Base-by-base conservation (phyloP, 2,329 filamentous ascomycete genomes). In the Nothophoma quercina region DNA sequence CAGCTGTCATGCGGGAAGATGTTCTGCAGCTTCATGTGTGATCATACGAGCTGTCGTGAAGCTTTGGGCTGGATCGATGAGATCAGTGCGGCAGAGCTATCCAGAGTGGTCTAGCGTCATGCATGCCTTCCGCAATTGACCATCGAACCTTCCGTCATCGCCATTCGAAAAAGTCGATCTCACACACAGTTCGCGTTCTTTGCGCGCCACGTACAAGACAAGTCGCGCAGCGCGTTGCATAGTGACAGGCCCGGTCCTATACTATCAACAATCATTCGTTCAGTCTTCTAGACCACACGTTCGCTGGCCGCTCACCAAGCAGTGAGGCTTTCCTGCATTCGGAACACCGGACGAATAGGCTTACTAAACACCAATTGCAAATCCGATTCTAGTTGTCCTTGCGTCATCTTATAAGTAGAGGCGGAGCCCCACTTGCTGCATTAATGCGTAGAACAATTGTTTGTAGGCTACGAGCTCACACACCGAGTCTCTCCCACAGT, bases 381-480 rank as follows among this genome's bases (percentile, higher is more conserved):
- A 44, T 48, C 25, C 38, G 38, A 47, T 58, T 52, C 46, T 59
- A 55, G 51, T 36, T 65, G 47, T 52, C 29, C 41, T 67, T 67
- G 63, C 66, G 68, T 68, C 67, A 70, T 67, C 61, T 45, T 62
- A 65, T 67, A 72, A 71, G 56, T 61, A 63, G 51, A 50, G 34
- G 33, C 51, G 40, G 7, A 49, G 42, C 45, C 58, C 63, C 51
- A 45, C 54, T 48, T 53, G 53, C 62, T 56, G 56, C 59, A 60
- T 71, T 70, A 64, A 74, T 73, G 71, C 63, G 64, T 62, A 72
- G 65, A 64, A 57, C 63, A 60, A 54, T 68, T 53, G 51, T 60
- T 44, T 60, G 57, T 61, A 67, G 65, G 59, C 60, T 69, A 46
- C 64, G 66, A 63, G 62, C 67, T 65, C 69, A 69, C 34, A 59